Evolutionary conservation across 179 eudicot species (phyloP).

Genomic region (Vitellaria paradoxa): DNA sequence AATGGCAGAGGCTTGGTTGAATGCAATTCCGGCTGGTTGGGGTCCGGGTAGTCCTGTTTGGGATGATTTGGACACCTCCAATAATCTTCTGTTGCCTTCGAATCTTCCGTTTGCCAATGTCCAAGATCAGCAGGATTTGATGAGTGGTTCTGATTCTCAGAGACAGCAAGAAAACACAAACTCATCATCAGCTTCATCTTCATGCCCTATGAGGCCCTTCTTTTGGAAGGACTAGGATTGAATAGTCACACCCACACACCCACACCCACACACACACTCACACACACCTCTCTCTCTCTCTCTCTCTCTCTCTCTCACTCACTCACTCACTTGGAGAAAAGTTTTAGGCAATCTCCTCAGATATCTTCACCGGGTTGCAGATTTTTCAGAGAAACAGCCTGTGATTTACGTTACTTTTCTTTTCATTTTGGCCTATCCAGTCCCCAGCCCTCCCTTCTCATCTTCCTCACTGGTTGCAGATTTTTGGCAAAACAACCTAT

Average conservation of each 20-base stretch:
- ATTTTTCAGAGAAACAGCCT: constrained; percentile 14
- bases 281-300: background rate
- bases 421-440: background rate
- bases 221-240: constrained; percentile 24
- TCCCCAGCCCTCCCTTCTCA: background rate
- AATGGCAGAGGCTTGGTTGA: constrained; percentile 76
- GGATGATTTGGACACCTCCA: constrained; percentile 67
- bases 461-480: constrained; percentile 20
- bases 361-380: constrained; percentile 20
- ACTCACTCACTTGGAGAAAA: background rate
- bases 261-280: background rate
- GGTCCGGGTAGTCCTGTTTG: constrained; percentile 88
- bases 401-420: constrained; percentile 6
- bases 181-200: constrained; percentile 31
- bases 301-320: background rate
- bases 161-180: constrained; percentile 15
- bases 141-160: constrained; percentile 21
- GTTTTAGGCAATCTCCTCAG: constrained; percentile 20
- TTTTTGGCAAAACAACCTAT: constrained; percentile 22
- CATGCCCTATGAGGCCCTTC: constrained; percentile 36
- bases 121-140: constrained; percentile 18
- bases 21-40: constrained; percentile 68
- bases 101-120: constrained; percentile 34
- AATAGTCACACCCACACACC: background rate
- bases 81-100: constrained; percentile 51